Conservation (phyloP, 2,329 filamentous ascomycete species). For the Zymoseptoria passerinii region DNA sequence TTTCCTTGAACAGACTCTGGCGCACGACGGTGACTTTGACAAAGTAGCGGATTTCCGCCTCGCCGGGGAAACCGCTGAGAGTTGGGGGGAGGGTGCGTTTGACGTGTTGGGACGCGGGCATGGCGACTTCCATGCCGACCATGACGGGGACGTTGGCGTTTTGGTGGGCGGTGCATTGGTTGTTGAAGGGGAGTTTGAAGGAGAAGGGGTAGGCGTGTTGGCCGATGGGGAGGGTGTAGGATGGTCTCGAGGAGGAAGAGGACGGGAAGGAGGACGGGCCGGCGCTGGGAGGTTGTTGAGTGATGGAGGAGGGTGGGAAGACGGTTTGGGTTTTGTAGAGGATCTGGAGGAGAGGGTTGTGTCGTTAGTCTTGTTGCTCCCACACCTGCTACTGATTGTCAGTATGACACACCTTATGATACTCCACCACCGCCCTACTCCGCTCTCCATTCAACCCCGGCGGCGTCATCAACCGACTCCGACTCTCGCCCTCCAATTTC, state of each 20-base stretch:
- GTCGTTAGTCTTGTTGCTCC: background rate
- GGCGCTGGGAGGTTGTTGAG: conserved; percentile 28
- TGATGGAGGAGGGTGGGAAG: conserved; percentile 20
- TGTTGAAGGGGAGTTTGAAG: conserved; percentile 68
- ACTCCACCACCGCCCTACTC: conserved; percentile 41
- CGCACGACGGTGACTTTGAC: conserved; percentile 90
- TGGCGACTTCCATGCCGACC: conserved; percentile 39
- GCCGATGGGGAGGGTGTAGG: conserved; percentile 57
- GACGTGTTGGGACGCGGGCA: conserved; percentile 54
- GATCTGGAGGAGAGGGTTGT: conserved; percentile 43
- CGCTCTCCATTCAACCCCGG: conserved; percentile 34
- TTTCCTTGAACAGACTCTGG: conserved; percentile 85
- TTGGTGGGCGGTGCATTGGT: conserved; percentile 49
- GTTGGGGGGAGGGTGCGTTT: conserved; percentile 84
- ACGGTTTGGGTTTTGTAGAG: conserved; percentile 65
- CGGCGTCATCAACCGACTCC: conserved; percentile 54
- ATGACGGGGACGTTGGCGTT: conserved; percentile 35
- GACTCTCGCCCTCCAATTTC: conserved; percentile 74
- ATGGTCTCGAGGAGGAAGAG: conserved; percentile 27
- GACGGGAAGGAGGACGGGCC: background rate
- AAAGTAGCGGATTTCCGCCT: conserved; percentile 88
- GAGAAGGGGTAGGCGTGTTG: conserved; percentile 68
- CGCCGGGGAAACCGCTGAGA: conserved; percentile 72
- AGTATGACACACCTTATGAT: conserved; percentile 42
- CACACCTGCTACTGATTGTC: too few relatives aligned